Evolutionary conservation across 176 grass and related monocot genomes (phyloP).

Genomic region (Musa beccarii): DNA sequence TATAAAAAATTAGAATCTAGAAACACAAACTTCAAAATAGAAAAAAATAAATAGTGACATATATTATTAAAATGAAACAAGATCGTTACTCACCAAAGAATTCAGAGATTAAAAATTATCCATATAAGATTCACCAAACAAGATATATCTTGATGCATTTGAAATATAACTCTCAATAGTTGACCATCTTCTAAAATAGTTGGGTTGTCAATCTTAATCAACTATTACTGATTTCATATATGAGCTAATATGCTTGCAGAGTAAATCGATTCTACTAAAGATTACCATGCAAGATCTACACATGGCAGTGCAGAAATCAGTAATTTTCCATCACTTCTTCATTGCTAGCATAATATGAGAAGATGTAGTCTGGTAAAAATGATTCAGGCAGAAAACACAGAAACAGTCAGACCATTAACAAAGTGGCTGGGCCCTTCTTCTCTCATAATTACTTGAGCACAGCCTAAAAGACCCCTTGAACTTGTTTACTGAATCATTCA

Average conservation of each 20-base stretch:
- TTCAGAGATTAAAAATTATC: no score
- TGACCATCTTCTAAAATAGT: no score
- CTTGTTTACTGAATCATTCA: slow-evolving; percentile 16
- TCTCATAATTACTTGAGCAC: slow-evolving; percentile 17
- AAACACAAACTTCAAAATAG: no score
- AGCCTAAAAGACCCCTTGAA: slow-evolving; percentile 13
- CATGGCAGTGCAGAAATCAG: neutral
- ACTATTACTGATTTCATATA: neutral
- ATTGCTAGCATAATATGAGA: neutral
- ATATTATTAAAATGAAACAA: no score
- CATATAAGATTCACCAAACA: no score
- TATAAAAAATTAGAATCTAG: no score
- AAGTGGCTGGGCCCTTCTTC: slow-evolving; percentile 21
- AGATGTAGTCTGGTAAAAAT: neutral
- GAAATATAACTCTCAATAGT: no score
- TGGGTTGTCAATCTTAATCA: neutral
- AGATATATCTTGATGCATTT: no score
- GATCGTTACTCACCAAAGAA: no score
- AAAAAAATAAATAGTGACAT: no score
- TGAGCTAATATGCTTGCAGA: neutral
- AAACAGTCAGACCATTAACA: slow-evolving; percentile 7
- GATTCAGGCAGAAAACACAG: neutral
- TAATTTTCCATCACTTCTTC: neutral
- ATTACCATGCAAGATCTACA: neutral
- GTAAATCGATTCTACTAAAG: neutral